Evolutionary conservation across 192 early-diverging fungal species (phyloP).

Genomic region (Backusella macrospora): DNA sequence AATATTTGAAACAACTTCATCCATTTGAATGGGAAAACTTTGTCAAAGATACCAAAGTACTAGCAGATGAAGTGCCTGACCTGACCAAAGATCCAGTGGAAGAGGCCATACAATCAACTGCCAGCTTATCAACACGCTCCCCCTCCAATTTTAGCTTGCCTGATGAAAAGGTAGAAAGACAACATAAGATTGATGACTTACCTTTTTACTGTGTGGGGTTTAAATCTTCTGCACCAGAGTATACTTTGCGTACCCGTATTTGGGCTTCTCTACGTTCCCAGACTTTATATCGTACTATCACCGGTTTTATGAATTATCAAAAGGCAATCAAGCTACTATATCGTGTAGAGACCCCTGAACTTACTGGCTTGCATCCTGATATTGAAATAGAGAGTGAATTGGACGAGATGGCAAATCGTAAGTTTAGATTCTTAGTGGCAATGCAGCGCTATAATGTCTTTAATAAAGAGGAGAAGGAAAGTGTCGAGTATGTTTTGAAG

Average conservation of each 20-base stretch:
- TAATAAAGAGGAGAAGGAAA: constrained; percentile 76
- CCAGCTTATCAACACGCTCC: neutral
- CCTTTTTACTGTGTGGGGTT: constrained; percentile 82
- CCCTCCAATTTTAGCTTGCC: neutral
- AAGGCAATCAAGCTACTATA: constrained; percentile 84
- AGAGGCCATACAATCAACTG: constrained; percentile 1
- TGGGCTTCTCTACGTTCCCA: constrained; percentile 89
- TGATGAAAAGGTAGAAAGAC: constrained; percentile 27
- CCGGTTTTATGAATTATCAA: constrained; percentile 88
- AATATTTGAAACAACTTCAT: constrained; percentile 80
- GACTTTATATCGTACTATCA: constrained; percentile 84
- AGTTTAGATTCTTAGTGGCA: constrained; percentile 81
- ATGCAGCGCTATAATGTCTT: constrained; percentile 85
- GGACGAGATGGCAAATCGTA: constrained; percentile 68
- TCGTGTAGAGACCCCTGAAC: constrained; percentile 78
- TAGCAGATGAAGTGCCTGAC: constrained; percentile 65
- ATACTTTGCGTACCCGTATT: constrained; percentile 83
- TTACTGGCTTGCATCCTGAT: constrained; percentile 20
- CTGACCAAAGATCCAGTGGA: constrained; percentile 2
- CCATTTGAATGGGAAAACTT: constrained; percentile 91
- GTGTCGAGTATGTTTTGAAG: constrained; percentile 72
- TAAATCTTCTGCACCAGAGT: constrained; percentile 79
- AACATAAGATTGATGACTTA: constrained; percentile 70
- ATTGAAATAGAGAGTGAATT: constrained; percentile 71
- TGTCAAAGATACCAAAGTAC: constrained; percentile 81